phyloP scores from a whole-genome alignment of 257 asterid genomes.

The Solanum arcanum region DNA sequence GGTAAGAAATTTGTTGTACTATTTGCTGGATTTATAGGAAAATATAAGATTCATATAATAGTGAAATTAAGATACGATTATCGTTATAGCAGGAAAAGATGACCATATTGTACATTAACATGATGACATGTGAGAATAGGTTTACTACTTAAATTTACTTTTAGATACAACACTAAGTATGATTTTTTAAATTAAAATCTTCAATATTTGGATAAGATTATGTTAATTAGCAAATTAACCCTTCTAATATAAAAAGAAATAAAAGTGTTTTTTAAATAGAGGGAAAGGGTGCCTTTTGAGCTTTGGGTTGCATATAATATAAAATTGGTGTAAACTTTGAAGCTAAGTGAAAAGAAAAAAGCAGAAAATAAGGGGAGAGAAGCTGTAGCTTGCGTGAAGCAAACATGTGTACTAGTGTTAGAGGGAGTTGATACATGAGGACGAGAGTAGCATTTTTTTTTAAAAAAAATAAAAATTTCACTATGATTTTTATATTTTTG shows the following conservation, averaged over 20 bases:
- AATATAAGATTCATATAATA: background rate
- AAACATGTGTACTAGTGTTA: background rate
- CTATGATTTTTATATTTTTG: background rate
- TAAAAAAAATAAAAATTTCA: too few species aligned
- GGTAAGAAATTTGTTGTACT: background rate
- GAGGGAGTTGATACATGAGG: background rate
- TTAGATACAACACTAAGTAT: background rate
- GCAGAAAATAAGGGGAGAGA: background rate
- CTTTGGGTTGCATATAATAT: background rate
- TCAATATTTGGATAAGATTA: background rate
- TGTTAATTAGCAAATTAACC: background rate
- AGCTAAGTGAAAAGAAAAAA: background rate
- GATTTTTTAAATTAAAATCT: background rate
- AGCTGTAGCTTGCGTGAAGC: background rate
- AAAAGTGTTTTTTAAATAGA: background rate
- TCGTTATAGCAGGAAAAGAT: background rate
- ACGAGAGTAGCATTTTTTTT: background rate
- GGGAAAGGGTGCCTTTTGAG: background rate
- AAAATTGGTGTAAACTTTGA: background rate
- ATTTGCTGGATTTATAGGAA: background rate
- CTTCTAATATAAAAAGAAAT: background rate
- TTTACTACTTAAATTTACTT: background rate
- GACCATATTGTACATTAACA: background rate
- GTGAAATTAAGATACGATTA: background rate
- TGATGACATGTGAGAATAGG: background rate